Evolutionary conservation across 192 early-diverging fungal species (phyloP), one percentile per base, ranked within the genome.

Genomic region (Backusella psychrophila): DNA sequence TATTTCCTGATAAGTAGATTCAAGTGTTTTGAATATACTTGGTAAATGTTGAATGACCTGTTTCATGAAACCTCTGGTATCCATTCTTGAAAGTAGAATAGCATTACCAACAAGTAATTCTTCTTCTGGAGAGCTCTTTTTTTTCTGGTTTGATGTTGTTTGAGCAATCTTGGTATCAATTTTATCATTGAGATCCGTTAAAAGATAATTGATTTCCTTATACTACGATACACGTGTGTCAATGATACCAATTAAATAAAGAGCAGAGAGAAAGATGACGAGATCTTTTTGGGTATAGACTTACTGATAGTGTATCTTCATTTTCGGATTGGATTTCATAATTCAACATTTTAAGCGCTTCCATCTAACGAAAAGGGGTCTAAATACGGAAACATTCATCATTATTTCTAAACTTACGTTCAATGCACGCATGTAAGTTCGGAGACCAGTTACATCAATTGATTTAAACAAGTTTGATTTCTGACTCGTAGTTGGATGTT

Each of bases 151-250:
- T 19, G 80, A 81, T 23, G 33, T 36, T 34, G 42, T 33, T 7
- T 56, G 35, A 15, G 77, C 72, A 38, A 88, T 46, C 59, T 88
- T 90, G 35, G 77, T 80, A 17, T 80, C 81, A 14, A 88, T 65
- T 70, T 90, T 90, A 9, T 79, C 66, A 49, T 77, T 69, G 1
- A 90, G 73, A 68, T 90, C 88, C 17, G 80, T 78, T 7, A 90
- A 75, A 15, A 90, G 78, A 39, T 87, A 88, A 52, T 80, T 84
- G 9, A 84, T 72, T 36, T 84, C 71, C 14, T 36, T 31, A 56
- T 77, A 56, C 74, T 78, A 53, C n/a, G 19, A 35, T 41, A 36
- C n/a, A 71, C 21, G 26, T 63, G 56, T 63, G 21, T 29, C 2
- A 63, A 63, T 26, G 3, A 29, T 23, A 4, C 2, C 11, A 23